phyloP scores from a whole-genome alignment of 495 filamentous ascomycete species.

The Aspergillus saccharolyticus region DNA sequence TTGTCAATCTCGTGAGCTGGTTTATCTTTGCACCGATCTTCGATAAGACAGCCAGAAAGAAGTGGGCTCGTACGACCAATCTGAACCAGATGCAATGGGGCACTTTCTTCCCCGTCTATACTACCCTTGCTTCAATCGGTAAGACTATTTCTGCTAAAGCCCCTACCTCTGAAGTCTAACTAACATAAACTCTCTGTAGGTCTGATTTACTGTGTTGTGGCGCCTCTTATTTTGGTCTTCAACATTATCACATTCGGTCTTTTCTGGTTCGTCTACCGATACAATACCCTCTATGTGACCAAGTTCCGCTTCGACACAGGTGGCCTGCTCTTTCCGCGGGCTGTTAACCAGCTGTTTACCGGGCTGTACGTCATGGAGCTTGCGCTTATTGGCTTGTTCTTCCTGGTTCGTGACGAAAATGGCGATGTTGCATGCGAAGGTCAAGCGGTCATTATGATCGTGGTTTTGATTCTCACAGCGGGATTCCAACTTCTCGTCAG shows the following conservation, averaged over 20 bases:
- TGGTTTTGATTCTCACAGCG: conserved; percentile 63
- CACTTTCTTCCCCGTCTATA: conserved; percentile 91
- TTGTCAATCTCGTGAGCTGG: conserved; percentile 69
- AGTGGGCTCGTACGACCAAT: conserved; percentile 79
- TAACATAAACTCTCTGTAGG: conserved; percentile 31
- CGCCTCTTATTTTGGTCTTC: conserved; percentile 88
- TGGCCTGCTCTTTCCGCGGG: conserved; percentile 84
- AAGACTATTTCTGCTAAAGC: conserved; percentile 15
- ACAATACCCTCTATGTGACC: conserved; percentile 93
- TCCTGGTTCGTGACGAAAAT: conserved; percentile 64
- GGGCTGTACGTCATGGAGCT: conserved; percentile 95
- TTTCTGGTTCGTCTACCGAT: conserved; percentile 94
- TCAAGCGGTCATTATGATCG: conserved; percentile 88
- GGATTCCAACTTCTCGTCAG: conserved; percentile 81
- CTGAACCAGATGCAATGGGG: conserved; percentile 83
- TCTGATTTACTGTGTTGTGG: conserved; percentile 84
- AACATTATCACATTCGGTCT: conserved; percentile 90
- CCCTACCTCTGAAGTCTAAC: conserved; percentile 14
- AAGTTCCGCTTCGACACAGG: conserved; percentile 90
- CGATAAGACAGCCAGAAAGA: conserved; percentile 83
- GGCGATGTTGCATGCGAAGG: conserved; percentile 60
- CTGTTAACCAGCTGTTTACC: conserved; percentile 94
- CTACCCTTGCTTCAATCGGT: conserved; percentile 90
- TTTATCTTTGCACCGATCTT: conserved; percentile 72
- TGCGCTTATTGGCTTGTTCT: conserved; percentile 85